These are phyloP conservation scores for Aspergillus clavatus DNA, from an alignment of 2,329 filamentous ascomycete genomes.

Conservation along the genomic window DNA sequence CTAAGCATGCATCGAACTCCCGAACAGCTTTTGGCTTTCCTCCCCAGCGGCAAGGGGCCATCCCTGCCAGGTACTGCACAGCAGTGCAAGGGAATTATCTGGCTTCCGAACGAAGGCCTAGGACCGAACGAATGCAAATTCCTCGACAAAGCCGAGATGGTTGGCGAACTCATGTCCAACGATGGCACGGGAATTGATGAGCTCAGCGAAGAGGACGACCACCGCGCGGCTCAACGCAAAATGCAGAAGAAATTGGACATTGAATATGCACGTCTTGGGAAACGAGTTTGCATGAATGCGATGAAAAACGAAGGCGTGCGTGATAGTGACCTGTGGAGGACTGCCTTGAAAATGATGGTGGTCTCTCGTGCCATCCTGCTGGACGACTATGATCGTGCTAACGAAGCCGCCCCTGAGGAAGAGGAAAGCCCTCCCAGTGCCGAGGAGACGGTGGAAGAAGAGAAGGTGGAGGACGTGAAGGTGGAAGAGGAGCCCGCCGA, in stretches of 20 bases:
- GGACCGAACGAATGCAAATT: constrained; percentile 14
- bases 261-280: constrained; percentile 24
- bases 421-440: background rate
- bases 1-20: constrained; percentile 24
- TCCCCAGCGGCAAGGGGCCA: constrained; percentile 25
- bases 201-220: constrained; percentile 1
- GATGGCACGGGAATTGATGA: constrained; percentile 9
- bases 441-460: background rate
- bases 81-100: constrained; percentile 25
- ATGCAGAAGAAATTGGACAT: constrained; percentile 20
- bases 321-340: constrained; percentile 24
- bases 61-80: constrained; percentile 15
- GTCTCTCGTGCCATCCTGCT: constrained; percentile 27
- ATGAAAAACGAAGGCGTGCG: constrained; percentile 22
- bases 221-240: constrained; percentile 14
- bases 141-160: constrained; percentile 17
- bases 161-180: constrained; percentile 9
- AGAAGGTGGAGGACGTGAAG: background rate
- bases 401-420: background rate
- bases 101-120: constrained; percentile 23
- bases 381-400: constrained; percentile 22
- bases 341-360: constrained; percentile 26
- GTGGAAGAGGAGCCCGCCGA: background rate
- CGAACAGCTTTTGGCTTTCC: constrained; percentile 25
- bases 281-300: constrained; percentile 27